A percentile compares a stretch with the other conserved stretches of the same genome.
Conservation (phyloP, 345 rosid genomes). For the Luvunga scandens region DNA sequence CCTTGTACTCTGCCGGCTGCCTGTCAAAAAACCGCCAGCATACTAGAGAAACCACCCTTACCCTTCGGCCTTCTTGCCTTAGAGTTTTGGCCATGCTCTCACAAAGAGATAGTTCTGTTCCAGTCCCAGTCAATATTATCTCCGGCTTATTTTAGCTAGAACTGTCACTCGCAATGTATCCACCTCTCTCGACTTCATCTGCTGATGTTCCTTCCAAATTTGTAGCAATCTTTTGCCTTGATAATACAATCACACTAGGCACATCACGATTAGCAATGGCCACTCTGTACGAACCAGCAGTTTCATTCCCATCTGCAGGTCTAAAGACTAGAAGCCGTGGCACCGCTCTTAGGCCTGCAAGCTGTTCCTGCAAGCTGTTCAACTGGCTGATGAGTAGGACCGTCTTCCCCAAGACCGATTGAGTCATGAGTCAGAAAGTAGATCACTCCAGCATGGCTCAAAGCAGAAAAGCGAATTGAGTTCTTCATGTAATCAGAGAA, state of each 20-base stretch:
- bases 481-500: conserved; percentile 42
- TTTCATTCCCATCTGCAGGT: conserved; percentile 40
- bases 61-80: conserved; percentile 33
- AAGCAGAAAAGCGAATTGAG: conserved; percentile 32
- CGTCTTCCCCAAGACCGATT: conserved; percentile 43
- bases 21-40: conserved; percentile 29
- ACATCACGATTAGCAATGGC: conserved; percentile 19
- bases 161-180: conserved; percentile 34
- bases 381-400: conserved; percentile 42
- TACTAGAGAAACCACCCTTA: conserved; percentile 38
- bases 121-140: conserved; percentile 36
- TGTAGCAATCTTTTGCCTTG: conserved; percentile 30
- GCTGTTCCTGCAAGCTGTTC: conserved; percentile 42
- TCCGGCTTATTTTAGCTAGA: conserved; percentile 21
- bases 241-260: conserved; percentile 31
- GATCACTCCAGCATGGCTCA: conserved; percentile 37
- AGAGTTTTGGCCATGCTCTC: conserved; percentile 16
- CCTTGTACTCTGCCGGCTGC: conserved; percentile 32
- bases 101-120: conserved; percentile 29
- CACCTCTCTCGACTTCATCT: conserved; percentile 25
- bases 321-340: conserved; percentile 32
- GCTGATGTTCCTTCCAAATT: conserved; percentile 21
- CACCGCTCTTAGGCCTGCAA: conserved; percentile 35
- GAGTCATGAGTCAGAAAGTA: conserved; percentile 40
- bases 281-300: conserved; percentile 35